phyloP scores from a whole-genome alignment of 257 asterid genomes.

The Scutellaria minor region DNA sequence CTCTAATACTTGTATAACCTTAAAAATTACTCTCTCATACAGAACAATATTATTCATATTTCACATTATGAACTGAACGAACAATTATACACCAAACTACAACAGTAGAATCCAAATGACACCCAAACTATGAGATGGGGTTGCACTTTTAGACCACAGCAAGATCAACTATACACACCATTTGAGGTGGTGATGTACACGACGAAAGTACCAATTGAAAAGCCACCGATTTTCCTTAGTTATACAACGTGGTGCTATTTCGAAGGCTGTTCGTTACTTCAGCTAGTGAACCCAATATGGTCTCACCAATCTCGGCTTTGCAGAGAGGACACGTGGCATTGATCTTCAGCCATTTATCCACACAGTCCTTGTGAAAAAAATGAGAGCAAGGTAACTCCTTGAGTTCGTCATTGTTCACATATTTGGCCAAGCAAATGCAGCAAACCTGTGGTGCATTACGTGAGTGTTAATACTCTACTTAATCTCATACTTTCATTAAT shows the following conservation, averaged over 20 bases:
- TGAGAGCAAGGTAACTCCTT: constrained; percentile 87
- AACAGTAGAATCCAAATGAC: constrained; percentile 27
- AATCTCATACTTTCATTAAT: too few species aligned
- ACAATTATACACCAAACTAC: constrained; percentile 17
- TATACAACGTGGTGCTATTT: constrained; percentile 36
- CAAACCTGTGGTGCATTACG: constrained; percentile 65
- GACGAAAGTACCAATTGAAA: background rate
- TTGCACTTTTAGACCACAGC: constrained; percentile 3
- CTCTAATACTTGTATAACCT: background rate
- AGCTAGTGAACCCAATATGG: constrained; percentile 52
- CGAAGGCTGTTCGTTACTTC: constrained; percentile 67
- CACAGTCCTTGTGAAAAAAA: constrained; percentile 94
- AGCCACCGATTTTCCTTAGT: background rate
- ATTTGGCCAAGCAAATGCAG: constrained; percentile 90
- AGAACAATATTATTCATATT: background rate
- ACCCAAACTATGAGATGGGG: constrained; percentile 1
- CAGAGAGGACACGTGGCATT: constrained; percentile 93
- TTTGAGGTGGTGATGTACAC: background rate
- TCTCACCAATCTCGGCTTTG: constrained; percentile 88
- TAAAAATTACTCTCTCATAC: background rate
- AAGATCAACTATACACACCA: constrained; percentile 10
- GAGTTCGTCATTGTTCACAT: constrained; percentile 84
- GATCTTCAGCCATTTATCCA: constrained; percentile 93
- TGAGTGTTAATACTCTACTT: background rate
- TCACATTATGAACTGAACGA: background rate